Base-by-base conservation (phyloP, 2,329 filamentous ascomycete genomes). In the Nannizziopsis barbatae region DNA sequence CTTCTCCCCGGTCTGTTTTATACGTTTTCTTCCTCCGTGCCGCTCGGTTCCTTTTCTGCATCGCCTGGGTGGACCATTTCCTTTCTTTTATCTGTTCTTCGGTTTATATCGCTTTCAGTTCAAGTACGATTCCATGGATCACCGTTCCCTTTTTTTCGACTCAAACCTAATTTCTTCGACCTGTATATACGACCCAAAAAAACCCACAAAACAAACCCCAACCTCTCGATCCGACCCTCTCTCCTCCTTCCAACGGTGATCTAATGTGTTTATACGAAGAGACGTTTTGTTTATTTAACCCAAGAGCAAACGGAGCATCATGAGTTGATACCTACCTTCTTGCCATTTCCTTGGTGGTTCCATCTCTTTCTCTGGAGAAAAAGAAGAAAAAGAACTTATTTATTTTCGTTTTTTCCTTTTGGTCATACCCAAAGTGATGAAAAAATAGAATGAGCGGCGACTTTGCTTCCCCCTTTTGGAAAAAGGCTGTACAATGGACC, bases 401-500 rank as follows among this genome's bases (percentile, higher is more conserved):
- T 14, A 4, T 27, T 17, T 18, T 37, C 22, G 22, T 35, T 6
- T 31, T 37, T 41, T 36, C 27, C 6, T 39, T 15, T 39, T 43
- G 47, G 47, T 50, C 47, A 35, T 39, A 38, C 39, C 42, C 42
- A 27, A n/a, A 47, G 41, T 45, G 49, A 51, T 53, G 45, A 53
- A 50, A n/a, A 17, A 44, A 53, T 51, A 53, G 49, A 53, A 42
- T 39, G 51, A 53, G 49, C 45, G 49, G 51, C 51, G 51, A 49
- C 42, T 38, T 32, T 48, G 40, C 42, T 42, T 45, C 39, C 45
- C n/a, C 33, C 40, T 39, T 42, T 33, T 35, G 31, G 31, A 43
- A 52, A 45, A 45, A 39, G 41, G 43, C 46, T 44, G 41, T 45
- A 44, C 33, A 44, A 42, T 38, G 39, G 38, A 30, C 33, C 36